Percentiles rank a stretch among this genome's conserved stretches.
Evolutionary conservation across 805 yeast species (phyloP).

Genomic region (Maudiozyma turicensis): DNA sequence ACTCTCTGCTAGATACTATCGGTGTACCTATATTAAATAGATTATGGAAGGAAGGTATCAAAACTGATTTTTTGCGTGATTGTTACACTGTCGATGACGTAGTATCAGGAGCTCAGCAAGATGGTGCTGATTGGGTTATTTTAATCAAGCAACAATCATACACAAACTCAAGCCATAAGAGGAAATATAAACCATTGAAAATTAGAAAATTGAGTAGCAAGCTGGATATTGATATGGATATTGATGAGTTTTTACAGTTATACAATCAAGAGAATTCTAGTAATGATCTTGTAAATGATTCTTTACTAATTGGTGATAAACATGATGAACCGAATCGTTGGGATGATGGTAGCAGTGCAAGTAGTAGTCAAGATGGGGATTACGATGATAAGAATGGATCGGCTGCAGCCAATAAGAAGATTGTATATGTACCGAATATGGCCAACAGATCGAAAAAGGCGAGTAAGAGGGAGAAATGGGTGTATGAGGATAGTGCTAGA

Average conservation of each 20-base stretch:
- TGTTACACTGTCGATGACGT: slow-evolving; percentile 54
- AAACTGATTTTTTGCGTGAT: slow-evolving; percentile 56
- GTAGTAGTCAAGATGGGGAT: slow-evolving; percentile 23
- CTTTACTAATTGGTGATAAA: slow-evolving; percentile 12
- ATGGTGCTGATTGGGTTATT: slow-evolving; percentile 70
- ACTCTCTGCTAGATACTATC: slow-evolving; percentile 42
- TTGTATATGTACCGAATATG: slow-evolving; percentile 62
- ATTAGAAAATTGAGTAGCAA: slow-evolving; percentile 52
- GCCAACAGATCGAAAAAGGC: slow-evolving; percentile 72
- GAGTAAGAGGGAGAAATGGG: slow-evolving; percentile 69
- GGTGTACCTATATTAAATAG: slow-evolving; percentile 55
- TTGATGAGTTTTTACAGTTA: slow-evolving; percentile 50
- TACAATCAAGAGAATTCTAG: slow-evolving; percentile 29
- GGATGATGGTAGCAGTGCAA: slow-evolving; percentile 25
- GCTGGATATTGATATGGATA: slow-evolving; percentile 63
- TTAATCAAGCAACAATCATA: slow-evolving; percentile 58
- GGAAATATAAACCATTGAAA: slow-evolving; percentile 66
- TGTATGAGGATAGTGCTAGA: slow-evolving; percentile 61
- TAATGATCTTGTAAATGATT: slow-evolving; percentile 7
- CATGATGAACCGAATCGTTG: slow-evolving; percentile 19
- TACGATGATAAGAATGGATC: slow-evolving; percentile 11
- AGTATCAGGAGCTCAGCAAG: slow-evolving; percentile 48
- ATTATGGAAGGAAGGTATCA: slow-evolving; percentile 71
- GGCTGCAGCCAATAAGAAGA: slow-evolving; percentile 36
- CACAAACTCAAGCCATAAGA: slow-evolving; percentile 28